phyloP scores from a whole-genome alignment of 2,329 filamentous ascomycete genomes.

The Dryadomyces quercivorus region DNA sequence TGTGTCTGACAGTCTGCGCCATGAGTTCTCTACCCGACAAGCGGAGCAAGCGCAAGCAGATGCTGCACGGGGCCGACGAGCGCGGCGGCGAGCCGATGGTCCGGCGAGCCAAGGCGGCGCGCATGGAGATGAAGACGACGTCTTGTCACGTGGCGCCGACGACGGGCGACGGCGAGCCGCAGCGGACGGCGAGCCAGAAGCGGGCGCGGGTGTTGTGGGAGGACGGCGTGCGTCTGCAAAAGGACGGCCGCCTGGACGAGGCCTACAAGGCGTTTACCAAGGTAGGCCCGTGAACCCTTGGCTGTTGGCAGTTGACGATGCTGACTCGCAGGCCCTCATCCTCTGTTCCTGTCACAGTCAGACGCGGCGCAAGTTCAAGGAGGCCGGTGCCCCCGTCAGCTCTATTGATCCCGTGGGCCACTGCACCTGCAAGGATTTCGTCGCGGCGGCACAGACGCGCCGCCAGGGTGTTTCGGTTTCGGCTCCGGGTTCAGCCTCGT shows the following conservation, averaged over 20 bases:
- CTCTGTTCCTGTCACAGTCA: slow-evolving; percentile 4
- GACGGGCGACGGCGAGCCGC: background rate
- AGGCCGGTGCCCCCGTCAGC: slow-evolving; percentile 3
- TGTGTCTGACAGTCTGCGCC: no score
- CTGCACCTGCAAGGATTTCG: slow-evolving; percentile 12
- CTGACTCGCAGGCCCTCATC: slow-evolving; percentile 3
- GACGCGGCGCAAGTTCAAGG: slow-evolving; percentile 2
- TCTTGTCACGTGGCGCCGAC: background rate
- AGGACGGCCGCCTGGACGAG: background rate
- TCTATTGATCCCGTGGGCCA: slow-evolving; percentile 6
- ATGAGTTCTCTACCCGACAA: background rate
- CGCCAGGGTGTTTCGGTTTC: background rate
- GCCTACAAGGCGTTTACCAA: background rate
- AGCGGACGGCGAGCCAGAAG: background rate
- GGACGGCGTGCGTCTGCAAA: background rate
- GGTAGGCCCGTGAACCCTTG: no score
- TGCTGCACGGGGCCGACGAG: background rate
- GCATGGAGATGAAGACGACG: background rate
- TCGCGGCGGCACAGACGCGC: slow-evolving; percentile 7
- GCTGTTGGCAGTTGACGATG: no score
- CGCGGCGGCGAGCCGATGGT: background rate
- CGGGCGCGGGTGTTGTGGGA: background rate
- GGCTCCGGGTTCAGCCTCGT: background rate
- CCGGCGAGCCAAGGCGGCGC: background rate
- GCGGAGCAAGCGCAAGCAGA: background rate